Conservation (phyloP, 306 rosid genomes). For the Amphicarpaea edgeworthii region DNA sequence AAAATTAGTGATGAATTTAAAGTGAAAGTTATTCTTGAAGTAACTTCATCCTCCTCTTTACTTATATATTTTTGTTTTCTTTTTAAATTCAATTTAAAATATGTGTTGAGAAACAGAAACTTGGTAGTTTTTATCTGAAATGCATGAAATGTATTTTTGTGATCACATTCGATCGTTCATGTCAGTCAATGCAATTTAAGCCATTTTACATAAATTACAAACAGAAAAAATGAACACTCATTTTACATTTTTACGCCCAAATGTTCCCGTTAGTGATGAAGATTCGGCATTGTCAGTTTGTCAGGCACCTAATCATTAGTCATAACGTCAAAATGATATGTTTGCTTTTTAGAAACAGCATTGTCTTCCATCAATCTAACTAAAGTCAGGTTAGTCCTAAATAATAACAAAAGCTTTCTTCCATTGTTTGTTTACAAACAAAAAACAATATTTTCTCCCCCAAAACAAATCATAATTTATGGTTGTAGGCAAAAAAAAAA, state of each 20-base stretch:
- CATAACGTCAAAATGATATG: not conserved
- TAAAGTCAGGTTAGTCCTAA: not conserved
- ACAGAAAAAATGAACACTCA: not conserved
- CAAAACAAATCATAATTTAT: constrained; percentile 6
- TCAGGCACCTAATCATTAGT: too few relatives aligned
- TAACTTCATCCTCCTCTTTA: too few relatives aligned
- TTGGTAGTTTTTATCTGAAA: too few relatives aligned
- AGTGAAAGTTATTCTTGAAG: too few relatives aligned
- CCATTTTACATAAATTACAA: not conserved
- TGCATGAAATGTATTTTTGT: too few relatives aligned
- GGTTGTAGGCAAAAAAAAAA: constrained; percentile 15
- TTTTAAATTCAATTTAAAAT: too few relatives aligned
- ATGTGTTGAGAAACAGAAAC: too few relatives aligned
- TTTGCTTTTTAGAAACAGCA: not conserved
- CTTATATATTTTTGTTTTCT: too few relatives aligned
- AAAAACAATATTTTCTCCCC: not conserved
- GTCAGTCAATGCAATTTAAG: not conserved
- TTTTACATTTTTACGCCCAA: not conserved
- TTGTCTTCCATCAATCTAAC: not conserved
- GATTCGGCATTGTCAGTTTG: not conserved
- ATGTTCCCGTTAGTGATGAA: not conserved
- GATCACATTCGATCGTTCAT: not conserved
- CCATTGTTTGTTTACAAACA: not conserved
- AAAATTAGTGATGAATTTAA: too few relatives aligned
- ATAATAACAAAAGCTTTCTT: not conserved